A percentile compares a stretch with the other conserved stretches of the same genome.
Conservation (phyloP, 169 alveolate genomes). For the Eimeria sp. region DNA sequence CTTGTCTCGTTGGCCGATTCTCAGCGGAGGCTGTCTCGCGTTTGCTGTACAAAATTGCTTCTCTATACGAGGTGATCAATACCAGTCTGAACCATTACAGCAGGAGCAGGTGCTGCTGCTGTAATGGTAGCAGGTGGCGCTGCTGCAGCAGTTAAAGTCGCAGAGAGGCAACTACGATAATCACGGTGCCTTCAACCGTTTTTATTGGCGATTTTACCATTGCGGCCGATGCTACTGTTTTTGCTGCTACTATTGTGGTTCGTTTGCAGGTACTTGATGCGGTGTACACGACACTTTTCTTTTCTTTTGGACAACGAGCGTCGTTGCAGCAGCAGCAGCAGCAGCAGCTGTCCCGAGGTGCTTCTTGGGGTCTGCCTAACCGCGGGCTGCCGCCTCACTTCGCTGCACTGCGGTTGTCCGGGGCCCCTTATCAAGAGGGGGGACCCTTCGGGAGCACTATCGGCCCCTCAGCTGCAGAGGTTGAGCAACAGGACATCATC, state of each 20-base stretch:
- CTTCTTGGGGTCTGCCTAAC: neutral
- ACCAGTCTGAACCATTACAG: neutral
- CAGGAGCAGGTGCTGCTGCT: neutral
- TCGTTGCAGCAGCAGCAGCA: constrained; percentile 67
- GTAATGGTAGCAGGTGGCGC: neutral
- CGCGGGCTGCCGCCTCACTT: constrained; percentile 60
- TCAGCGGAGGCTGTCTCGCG: neutral
- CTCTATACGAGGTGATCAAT: constrained; percentile 17
- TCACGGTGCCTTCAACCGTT: neutral
- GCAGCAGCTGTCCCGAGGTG: constrained; percentile 19
- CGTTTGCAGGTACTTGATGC: constrained; percentile 36
- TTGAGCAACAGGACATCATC: constrained; percentile 26
- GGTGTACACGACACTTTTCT: constrained; percentile 57
- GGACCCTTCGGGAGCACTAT: neutral
- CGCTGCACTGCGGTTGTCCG: constrained; percentile 19
- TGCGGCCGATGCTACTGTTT: neutral
- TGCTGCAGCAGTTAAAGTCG: neutral
- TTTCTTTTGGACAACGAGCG: constrained; percentile 23
- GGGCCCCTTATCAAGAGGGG: neutral
- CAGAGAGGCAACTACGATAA: too few relatives aligned
- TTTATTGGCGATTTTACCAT: neutral
- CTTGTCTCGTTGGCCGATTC: neutral
- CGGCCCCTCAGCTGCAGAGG: neutral
- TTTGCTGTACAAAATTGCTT: neutral
- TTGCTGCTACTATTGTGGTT: neutral